phyloP scores from a whole-genome alignment of 805 yeast genomes.

The Candida endomychidarum region DNA sequence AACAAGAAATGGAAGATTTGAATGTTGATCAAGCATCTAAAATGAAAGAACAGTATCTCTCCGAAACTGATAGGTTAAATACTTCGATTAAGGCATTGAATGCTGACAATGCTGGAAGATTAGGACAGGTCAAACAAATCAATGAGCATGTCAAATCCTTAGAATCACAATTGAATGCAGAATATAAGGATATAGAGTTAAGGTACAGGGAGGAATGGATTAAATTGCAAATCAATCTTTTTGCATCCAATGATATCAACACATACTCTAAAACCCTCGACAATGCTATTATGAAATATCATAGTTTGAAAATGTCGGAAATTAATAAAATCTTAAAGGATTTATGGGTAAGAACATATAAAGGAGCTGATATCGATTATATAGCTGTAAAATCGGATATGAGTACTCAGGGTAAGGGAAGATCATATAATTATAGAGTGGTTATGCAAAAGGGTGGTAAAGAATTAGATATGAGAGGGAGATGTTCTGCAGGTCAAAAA shows the following conservation, averaged over 20 bases:
- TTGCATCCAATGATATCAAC: constrained; percentile 77
- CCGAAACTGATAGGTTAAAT: constrained; percentile 51
- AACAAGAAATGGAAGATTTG: constrained; percentile 41
- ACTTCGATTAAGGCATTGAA: constrained; percentile 53
- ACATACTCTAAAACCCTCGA: constrained; percentile 86
- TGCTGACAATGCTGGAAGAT: constrained; percentile 66
- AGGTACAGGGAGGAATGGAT: constrained; percentile 70
- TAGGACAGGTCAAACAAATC: constrained; percentile 85
- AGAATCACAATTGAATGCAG: constrained; percentile 61
- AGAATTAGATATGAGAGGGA: constrained; percentile 95
- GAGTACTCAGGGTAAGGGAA: constrained; percentile 45
- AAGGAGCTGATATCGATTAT: constrained; percentile 93
- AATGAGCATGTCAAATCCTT: constrained; percentile 64
- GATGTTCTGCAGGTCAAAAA: constrained; percentile 98
- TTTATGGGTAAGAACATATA: constrained; percentile 90
- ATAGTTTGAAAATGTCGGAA: constrained; percentile 87
- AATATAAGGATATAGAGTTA: constrained; percentile 65
- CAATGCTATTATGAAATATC: constrained; percentile 90
- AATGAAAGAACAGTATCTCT: constrained; percentile 60
- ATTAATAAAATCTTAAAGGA: constrained; percentile 86
- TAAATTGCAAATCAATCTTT: constrained; percentile 68
- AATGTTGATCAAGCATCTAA: constrained; percentile 59
- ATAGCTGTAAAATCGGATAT: constrained; percentile 84
- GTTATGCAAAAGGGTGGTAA: constrained; percentile 92
- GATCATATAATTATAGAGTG: constrained; percentile 88